A percentile compares a stretch with the other conserved stretches of the same genome.
Conservation (phyloP, 176 grass and related monocot genomes). For the Aegilops tauschii region DNA sequence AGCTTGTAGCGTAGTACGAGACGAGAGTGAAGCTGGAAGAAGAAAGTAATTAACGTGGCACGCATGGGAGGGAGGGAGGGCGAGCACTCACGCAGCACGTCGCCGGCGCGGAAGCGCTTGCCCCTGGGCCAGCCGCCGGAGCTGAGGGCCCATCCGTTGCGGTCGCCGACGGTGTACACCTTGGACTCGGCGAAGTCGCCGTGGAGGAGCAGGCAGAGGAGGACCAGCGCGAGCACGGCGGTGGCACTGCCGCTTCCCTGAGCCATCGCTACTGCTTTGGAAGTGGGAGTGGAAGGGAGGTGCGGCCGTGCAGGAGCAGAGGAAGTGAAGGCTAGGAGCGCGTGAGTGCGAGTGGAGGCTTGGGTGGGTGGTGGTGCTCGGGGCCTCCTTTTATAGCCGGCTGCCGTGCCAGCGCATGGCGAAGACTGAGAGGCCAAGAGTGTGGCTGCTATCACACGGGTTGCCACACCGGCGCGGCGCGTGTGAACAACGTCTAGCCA, state of each 20-base stretch:
- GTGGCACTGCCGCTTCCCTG: slow-evolving; percentile 80
- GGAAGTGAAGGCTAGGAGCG: not conserved
- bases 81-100: slow-evolving; percentile 61
- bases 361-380: not conserved
- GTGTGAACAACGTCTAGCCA: not conserved
- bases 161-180: slow-evolving; percentile 68
- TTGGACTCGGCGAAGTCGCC: slow-evolving; percentile 58
- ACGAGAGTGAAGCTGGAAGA: not conserved
- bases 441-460: not conserved
- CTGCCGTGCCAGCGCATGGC: not conserved
- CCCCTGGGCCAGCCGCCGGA: slow-evolving; percentile 49
- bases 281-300: too few relatives aligned
- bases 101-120: slow-evolving; percentile 82
- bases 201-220: slow-evolving; percentile 78
- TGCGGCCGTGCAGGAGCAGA: not conserved
- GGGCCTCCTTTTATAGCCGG: slow-evolving; percentile 27
- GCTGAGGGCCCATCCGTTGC: slow-evolving; percentile 65
- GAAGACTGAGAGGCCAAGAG: not conserved
- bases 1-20: not conserved
- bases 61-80: not conserved
- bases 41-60: too few relatives aligned
- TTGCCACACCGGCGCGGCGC: not conserved
- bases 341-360: not conserved
- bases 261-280: slow-evolving; percentile 15
- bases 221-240: slow-evolving; percentile 24